phyloP scores from a whole-genome alignment of 768 basidiomycete genomes.

The Roridomyces roridus region DNA sequence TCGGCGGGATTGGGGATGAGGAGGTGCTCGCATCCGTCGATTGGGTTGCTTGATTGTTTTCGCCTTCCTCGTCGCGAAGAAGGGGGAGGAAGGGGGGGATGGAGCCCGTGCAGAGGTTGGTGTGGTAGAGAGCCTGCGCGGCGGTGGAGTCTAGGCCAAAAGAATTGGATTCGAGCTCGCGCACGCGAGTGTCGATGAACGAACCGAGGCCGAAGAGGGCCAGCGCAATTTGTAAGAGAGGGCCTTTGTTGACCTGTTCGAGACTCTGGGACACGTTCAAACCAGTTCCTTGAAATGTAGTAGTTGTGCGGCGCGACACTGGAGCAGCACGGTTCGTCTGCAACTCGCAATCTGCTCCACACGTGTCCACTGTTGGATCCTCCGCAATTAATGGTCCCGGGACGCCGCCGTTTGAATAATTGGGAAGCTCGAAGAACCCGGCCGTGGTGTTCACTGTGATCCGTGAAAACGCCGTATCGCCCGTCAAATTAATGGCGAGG shows the following conservation, averaged over 20 bases:
- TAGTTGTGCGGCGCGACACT: not conserved
- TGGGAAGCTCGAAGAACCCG: not conserved
- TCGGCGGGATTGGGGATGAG: not conserved
- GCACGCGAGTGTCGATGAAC: not conserved
- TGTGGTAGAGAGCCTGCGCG: too few relatives aligned
- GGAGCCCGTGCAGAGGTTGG: not conserved
- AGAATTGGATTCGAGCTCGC: not conserved
- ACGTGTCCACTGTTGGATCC: not conserved
- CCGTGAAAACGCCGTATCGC: not conserved
- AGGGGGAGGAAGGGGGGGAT: not conserved
- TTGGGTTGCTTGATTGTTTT: not conserved
- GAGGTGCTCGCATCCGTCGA: not conserved
- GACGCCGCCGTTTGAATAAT: not conserved
- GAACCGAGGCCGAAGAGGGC: constrained; percentile 1
- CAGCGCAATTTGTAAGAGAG: not conserved
- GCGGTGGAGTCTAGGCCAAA: not conserved
- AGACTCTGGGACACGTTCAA: not conserved
- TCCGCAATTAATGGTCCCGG: not conserved
- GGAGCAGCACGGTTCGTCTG: not conserved
- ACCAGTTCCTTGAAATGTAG: not conserved
- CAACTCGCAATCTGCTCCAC: not conserved
- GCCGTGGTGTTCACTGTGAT: not conserved
- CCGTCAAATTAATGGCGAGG: not conserved
- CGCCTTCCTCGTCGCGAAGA: not conserved
- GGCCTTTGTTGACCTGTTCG: not conserved